A percentile compares a stretch with the other conserved stretches of the same genome.
Conservation (phyloP, 768 basidiomycete genomes). For the Suillus decipiens region DNA sequence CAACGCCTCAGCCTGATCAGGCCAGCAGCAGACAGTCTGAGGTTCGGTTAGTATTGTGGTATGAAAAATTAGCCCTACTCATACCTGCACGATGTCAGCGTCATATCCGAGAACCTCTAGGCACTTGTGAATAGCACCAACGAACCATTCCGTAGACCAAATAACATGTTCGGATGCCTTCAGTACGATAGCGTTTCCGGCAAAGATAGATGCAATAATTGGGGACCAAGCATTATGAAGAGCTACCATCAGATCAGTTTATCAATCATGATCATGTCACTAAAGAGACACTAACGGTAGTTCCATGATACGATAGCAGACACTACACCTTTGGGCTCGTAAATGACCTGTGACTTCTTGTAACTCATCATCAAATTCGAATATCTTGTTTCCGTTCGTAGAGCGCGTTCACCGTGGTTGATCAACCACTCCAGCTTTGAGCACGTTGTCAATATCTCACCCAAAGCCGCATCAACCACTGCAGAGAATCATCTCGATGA, state of each 20-base stretch:
- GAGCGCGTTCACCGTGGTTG: constrained; percentile 75
- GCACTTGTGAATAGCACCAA: constrained; percentile 75
- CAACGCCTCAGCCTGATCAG: constrained; percentile 80
- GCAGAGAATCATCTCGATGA: constrained; percentile 5
- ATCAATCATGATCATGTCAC: not conserved
- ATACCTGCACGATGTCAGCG: constrained; percentile 85
- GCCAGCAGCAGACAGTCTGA: constrained; percentile 83
- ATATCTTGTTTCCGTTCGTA: constrained; percentile 72
- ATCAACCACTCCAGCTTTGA: constrained; percentile 94
- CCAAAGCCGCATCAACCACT: constrained; percentile 94
- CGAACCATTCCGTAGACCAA: constrained; percentile 87
- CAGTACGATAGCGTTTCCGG: constrained; percentile 87
- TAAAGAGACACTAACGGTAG: constrained; percentile 58
- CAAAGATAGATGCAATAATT: constrained; percentile 86
- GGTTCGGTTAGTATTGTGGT: constrained; percentile 10
- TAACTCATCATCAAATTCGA: constrained; percentile 70
- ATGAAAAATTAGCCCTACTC: not conserved
- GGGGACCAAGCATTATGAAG: constrained; percentile 95
- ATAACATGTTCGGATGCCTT: constrained; percentile 93
- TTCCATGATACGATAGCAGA: constrained; percentile 96
- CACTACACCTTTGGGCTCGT: constrained; percentile 91
- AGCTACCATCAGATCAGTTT: constrained; percentile 45
- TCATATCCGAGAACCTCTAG: constrained; percentile 82
- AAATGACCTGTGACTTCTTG: constrained; percentile 77
- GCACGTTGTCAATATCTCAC: constrained; percentile 93